Conservation (phyloP, 805 yeast genomes). For the baker's yeast (Saccharomyces cerevisiae) region DNA sequence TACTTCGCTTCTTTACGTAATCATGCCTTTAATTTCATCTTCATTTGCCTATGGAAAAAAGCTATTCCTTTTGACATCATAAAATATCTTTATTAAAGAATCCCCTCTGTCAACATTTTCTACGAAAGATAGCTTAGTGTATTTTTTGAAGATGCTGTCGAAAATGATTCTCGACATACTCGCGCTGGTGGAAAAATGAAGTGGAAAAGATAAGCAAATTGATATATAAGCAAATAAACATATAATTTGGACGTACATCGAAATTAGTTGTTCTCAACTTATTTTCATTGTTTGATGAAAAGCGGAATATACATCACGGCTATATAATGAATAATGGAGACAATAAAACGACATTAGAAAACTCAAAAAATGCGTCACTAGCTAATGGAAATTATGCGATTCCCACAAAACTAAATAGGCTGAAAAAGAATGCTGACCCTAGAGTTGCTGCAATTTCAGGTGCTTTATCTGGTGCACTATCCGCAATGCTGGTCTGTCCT, state of each 20-base stretch:
- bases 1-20: background rate
- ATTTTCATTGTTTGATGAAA: background rate
- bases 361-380: background rate
- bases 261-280: background rate
- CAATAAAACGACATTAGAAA: background rate
- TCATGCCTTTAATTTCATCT: background rate
- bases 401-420: constrained; percentile 8
- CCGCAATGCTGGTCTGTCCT: constrained; percentile 90
- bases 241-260: background rate
- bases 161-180: background rate
- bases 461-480: constrained; percentile 84
- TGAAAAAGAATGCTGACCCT: constrained; percentile 23
- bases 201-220: background rate
- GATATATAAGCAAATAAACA: background rate
- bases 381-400: constrained; percentile 5
- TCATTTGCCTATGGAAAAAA: background rate
- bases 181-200: background rate
- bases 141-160: background rate
- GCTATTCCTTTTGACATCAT: background rate
- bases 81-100: background rate
- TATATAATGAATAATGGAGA: background rate
- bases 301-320: background rate
- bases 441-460: constrained; percentile 78
- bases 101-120: background rate
- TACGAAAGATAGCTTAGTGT: background rate